Conservation (phyloP, 2,329 filamentous ascomycete genomes). For the Colletotrichum trifolii region DNA sequence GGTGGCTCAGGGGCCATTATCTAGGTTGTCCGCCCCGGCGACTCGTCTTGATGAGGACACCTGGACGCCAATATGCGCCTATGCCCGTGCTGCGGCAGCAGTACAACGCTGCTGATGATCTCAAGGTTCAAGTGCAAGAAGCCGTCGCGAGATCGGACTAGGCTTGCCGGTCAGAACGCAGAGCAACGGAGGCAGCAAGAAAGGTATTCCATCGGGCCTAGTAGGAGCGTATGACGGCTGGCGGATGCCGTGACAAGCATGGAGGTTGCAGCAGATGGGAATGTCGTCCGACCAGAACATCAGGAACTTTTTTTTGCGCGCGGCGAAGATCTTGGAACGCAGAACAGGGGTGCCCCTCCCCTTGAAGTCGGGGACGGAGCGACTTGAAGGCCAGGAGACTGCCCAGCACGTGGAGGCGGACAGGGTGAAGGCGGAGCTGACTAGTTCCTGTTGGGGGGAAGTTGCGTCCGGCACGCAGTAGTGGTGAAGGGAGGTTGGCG, state of each 20-base stretch:
- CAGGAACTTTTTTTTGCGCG: slow-evolving; percentile 28
- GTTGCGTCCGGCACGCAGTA: slow-evolving; percentile 16
- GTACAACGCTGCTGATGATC: slow-evolving; percentile 34
- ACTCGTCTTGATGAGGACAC: background rate
- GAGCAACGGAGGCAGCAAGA: background rate
- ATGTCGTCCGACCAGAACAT: slow-evolving; percentile 24
- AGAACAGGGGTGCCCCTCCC: slow-evolving; percentile 1
- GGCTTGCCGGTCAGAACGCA: slow-evolving; percentile 16
- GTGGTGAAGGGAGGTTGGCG: slow-evolving; percentile 3
- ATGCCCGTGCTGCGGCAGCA: slow-evolving; percentile 11
- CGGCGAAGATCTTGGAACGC: slow-evolving; percentile 29
- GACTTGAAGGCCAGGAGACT: slow-evolving; percentile 14
- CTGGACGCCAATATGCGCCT: background rate
- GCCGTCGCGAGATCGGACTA: slow-evolving; percentile 32
- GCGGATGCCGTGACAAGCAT: slow-evolving; percentile 27
- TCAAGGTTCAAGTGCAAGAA: slow-evolving; percentile 28
- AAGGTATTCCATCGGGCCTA: background rate
- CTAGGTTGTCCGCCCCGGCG: background rate
- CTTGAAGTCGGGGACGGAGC: slow-evolving; percentile 24
- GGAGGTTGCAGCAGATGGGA: slow-evolving; percentile 22
- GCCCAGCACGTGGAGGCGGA: slow-evolving; percentile 20
- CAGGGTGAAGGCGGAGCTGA: slow-evolving; percentile 12
- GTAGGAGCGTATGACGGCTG: slow-evolving; percentile 15
- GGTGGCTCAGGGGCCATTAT: slow-evolving; percentile 7
- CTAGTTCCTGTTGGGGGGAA: slow-evolving; percentile 11